Conservation (phyloP, 225 moss, liverwort and hornwort genomes). For the Thuidium tamariscinum region DNA sequence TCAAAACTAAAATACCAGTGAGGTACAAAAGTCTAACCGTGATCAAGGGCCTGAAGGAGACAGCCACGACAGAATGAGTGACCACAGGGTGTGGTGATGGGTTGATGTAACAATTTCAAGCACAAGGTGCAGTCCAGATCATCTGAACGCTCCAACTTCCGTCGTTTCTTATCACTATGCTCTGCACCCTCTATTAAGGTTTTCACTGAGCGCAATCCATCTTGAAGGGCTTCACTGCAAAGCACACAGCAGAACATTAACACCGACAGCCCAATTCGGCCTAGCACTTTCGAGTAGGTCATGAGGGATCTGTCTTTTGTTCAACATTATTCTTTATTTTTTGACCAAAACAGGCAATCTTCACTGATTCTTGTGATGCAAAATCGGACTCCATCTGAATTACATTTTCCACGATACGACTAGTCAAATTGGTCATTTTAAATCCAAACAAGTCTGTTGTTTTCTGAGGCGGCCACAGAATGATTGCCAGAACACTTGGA, state of each 20-base stretch:
- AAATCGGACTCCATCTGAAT: background rate
- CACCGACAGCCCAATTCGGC: background rate
- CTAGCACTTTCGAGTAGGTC: background rate
- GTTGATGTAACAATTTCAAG: slow-evolving; percentile 74
- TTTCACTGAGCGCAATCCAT: slow-evolving; percentile 39
- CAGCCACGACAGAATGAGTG: slow-evolving; percentile 82
- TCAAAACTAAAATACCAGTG: background rate
- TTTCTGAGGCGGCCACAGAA: background rate
- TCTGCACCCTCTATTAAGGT: slow-evolving; percentile 37
- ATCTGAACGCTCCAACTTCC: slow-evolving; percentile 66
- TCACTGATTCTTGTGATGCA: background rate
- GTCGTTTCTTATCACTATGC: slow-evolving; percentile 30
- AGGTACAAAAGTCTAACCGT: slow-evolving; percentile 32
- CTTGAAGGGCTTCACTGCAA: slow-evolving; percentile 31
- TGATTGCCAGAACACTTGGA: background rate
- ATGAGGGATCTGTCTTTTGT: no score
- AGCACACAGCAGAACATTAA: background rate
- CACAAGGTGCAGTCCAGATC: slow-evolving; percentile 88
- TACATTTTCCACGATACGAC: background rate
- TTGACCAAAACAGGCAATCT: background rate
- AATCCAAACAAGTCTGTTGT: background rate
- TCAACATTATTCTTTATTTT: background rate
- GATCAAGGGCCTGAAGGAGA: slow-evolving; percentile 89
- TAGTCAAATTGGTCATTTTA: background rate
- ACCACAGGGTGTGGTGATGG: slow-evolving; percentile 86